phyloP scores from a whole-genome alignment of 495 filamentous ascomycete species.

The Neurospora sp. region DNA sequence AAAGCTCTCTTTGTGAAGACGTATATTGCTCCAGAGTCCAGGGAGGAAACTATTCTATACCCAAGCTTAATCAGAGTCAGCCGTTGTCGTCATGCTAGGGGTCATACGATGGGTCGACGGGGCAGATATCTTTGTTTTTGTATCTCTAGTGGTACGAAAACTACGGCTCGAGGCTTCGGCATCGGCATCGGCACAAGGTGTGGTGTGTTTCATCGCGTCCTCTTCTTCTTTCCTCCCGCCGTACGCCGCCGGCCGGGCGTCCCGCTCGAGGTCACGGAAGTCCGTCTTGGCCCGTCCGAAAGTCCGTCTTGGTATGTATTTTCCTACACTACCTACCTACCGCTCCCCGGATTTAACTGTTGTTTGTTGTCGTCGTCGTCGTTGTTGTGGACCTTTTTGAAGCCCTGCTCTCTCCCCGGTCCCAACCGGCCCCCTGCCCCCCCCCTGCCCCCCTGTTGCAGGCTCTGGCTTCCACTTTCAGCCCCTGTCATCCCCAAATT shows the following conservation, averaged over 20 bases:
- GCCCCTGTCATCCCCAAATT: background rate
- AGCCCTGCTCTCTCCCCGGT: background rate
- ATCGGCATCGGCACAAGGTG: background rate
- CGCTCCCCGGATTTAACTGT: background rate
- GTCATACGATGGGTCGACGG: background rate
- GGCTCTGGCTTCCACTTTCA: background rate
- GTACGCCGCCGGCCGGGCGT: background rate
- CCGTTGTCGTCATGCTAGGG: background rate
- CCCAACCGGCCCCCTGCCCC: background rate
- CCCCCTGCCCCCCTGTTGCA: background rate
- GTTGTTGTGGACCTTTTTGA: background rate
- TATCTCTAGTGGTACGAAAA: background rate
- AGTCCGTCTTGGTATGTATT: background rate
- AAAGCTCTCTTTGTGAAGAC: background rate
- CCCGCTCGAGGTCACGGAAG: background rate
- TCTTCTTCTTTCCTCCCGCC: background rate
- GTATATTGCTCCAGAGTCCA: background rate
- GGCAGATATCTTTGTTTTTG: background rate
- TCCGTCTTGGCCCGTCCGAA: background rate
- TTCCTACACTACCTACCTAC: background rate
- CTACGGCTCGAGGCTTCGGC: background rate
- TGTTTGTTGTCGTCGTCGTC: background rate
- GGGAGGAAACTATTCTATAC: background rate
- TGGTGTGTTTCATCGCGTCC: background rate
- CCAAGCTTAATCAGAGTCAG: background rate